Evolutionary conservation across 768 basidiomycete genomes (phyloP).

Genomic region (Floccularia luteovirens): DNA sequence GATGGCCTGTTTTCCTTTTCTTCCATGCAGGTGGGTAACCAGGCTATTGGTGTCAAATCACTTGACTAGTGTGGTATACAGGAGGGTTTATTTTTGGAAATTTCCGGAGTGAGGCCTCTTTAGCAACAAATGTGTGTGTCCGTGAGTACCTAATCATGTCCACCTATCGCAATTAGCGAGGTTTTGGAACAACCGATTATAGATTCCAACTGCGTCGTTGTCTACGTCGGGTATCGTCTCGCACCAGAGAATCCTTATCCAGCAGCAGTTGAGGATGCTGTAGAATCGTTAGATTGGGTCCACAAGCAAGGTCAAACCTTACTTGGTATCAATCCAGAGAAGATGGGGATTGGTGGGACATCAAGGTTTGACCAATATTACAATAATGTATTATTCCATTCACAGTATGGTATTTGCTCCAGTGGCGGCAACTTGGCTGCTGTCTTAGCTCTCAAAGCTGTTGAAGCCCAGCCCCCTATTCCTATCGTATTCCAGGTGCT

Average conservation of each 20-base stretch:
- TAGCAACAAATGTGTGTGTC: constrained; percentile 53
- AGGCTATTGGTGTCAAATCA: too few species aligned
- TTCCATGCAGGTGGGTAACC: constrained; percentile 72
- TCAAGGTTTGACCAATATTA: constrained; percentile 42
- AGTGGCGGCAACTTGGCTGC: constrained; percentile 71
- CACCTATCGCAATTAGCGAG: background rate
- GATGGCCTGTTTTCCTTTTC: constrained; percentile 73
- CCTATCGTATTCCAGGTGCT: constrained; percentile 55
- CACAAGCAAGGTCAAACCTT: constrained; percentile 33
- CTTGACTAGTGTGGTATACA: constrained; percentile 12
- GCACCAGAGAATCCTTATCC: constrained; percentile 69
- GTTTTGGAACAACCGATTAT: background rate
- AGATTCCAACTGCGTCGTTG: constrained; percentile 56
- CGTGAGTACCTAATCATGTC: constrained; percentile 23
- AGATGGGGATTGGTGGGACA: constrained; percentile 65
- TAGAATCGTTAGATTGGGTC: constrained; percentile 64
- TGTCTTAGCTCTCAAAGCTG: constrained; percentile 57
- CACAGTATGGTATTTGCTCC: background rate
- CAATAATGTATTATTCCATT: background rate
- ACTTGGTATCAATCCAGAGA: constrained; percentile 39
- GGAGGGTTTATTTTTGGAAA: constrained; percentile 76
- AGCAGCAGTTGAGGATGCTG: constrained; percentile 60
- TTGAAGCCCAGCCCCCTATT: constrained; percentile 35
- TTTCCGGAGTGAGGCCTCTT: constrained; percentile 51
- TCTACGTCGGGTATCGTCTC: constrained; percentile 66